Percentiles rank a stretch among this genome's conserved stretches.
Conservation (phyloP, 768 basidiomycete genomes). For the Boletus fagicola region DNA sequence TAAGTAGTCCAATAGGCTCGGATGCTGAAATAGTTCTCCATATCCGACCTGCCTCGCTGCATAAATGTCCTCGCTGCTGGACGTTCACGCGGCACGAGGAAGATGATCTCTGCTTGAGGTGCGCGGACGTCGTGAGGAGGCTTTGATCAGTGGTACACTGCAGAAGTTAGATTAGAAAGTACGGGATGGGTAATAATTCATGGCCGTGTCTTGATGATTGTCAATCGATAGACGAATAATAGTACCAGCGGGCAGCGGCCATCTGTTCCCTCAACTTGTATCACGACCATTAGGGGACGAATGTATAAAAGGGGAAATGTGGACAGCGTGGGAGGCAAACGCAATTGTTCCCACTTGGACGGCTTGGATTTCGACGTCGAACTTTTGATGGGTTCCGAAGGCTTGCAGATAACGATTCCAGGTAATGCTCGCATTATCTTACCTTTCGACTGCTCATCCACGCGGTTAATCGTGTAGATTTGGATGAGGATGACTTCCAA, state of each 20-base stretch:
- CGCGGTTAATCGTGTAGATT: slow-evolving; percentile 47
- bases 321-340: neutral
- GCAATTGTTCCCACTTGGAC: neutral
- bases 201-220: neutral
- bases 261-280: neutral
- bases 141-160: slow-evolving; percentile 6
- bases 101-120: slow-evolving; percentile 65
- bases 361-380: slow-evolving; percentile 3
- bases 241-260: too few relatives aligned
- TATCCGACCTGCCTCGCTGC: slow-evolving; percentile 55
- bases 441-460: neutral
- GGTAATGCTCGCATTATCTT: slow-evolving; percentile 28
- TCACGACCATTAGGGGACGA: slow-evolving; percentile 2
- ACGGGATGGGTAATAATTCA: neutral
- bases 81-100: slow-evolving; percentile 55
- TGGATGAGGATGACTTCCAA: slow-evolving; percentile 71
- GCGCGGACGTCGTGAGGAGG: slow-evolving; percentile 34
- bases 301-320: slow-evolving; percentile 13
- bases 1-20: slow-evolving; percentile 8
- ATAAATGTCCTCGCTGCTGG: slow-evolving; percentile 94
- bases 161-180: neutral
- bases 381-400: slow-evolving; percentile 36
- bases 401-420: slow-evolving; percentile 48
- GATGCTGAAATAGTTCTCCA: slow-evolving; percentile 41
- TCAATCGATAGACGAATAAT: neutral